Evolutionary conservation across 768 basidiomycete species (phyloP).

Genomic region (Rhodotorula toruloides): DNA sequence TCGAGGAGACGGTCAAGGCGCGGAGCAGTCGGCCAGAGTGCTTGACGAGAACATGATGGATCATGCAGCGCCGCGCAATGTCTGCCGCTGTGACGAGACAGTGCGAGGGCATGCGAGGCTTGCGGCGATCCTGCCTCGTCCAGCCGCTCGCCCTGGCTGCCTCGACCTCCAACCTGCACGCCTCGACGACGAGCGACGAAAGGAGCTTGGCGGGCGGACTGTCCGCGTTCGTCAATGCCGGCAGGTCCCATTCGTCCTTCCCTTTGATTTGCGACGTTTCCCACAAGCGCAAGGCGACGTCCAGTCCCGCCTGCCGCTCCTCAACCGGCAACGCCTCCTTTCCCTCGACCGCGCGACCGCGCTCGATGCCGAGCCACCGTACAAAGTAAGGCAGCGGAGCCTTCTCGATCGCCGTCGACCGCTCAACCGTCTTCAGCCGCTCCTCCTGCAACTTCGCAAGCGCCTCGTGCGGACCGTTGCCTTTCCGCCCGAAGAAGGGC

Average conservation of each 20-base stretch:
- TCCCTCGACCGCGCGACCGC: background rate
- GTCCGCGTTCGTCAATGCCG: background rate
- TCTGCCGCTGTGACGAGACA: conserved; percentile 1
- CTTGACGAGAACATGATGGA: conserved; percentile 11
- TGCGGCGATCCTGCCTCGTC: background rate
- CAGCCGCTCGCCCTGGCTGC: background rate
- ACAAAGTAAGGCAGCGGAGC: conserved; percentile 6
- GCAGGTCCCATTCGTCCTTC: conserved; percentile 2
- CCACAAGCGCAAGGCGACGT: conserved; percentile 8
- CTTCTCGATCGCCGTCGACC: conserved; percentile 8
- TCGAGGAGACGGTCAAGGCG: conserved; percentile 11
- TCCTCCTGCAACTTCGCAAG: conserved; percentile 12
- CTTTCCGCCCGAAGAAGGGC: background rate
- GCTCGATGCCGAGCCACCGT: conserved; percentile 10
- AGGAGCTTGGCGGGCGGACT: background rate
- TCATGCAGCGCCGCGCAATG: background rate
- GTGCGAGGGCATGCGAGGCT: background rate
- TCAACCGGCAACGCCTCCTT: background rate
- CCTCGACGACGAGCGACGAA: conserved; percentile 7
- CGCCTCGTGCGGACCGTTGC: background rate
- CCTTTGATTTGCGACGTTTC: conserved; percentile 2
- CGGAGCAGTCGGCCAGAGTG: conserved; percentile 6
- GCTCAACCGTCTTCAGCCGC: conserved; percentile 20
- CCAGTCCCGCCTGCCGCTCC: background rate
- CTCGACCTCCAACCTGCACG: background rate